Evolutionary conservation across 805 yeast species (phyloP), one percentile per base, ranked within the genome.

Genomic region (Candida cerambycidarum): DNA sequence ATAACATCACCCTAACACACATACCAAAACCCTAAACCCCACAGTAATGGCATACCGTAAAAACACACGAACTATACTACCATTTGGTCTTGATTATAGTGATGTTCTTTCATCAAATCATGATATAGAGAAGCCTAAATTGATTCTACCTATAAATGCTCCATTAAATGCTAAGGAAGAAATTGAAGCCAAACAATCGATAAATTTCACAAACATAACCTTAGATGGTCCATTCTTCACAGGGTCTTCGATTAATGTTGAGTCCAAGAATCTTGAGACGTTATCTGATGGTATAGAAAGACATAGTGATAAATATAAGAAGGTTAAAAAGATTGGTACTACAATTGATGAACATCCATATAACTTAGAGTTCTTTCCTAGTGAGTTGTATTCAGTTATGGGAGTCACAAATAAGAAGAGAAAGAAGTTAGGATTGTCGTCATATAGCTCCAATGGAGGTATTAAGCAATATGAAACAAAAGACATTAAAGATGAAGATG

Each of bases 301-400:
- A 54, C 88, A 88, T 58, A 80, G 95, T 2, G 97, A 90, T 61
- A 74, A 73, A 58, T 90, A 86, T 62, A 69, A 83, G 50, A 83
- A 83, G 58, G 80, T 79, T 53, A 76, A 86, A 43, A 80, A 77
- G 54, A 76, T 83, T 12, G 88, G 89, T 1, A 75, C 83, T 39
- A 81, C 90, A 2, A 76, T 84, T 7, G 84, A 82, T 47, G 89
- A 85, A 41, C 89, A 85, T 63, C 95, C 95, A 1, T 87, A 82
- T 58, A 75, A 76, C 43, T 55, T 79, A 7, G 80, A 78, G 42
- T 73, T 86, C 49, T 85, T 89, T 57, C 97, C 97, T 1, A 74
- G 71, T 13, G 97, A 90, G 58, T 66, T 90, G 42, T 82, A 83
- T 51, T 64, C 73, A 14, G 85, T 82, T 6, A 82, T 88, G 82